phyloP scores from a whole-genome alignment of 2,329 filamentous ascomycete genomes.

The Colletotrichum tropicale region DNA sequence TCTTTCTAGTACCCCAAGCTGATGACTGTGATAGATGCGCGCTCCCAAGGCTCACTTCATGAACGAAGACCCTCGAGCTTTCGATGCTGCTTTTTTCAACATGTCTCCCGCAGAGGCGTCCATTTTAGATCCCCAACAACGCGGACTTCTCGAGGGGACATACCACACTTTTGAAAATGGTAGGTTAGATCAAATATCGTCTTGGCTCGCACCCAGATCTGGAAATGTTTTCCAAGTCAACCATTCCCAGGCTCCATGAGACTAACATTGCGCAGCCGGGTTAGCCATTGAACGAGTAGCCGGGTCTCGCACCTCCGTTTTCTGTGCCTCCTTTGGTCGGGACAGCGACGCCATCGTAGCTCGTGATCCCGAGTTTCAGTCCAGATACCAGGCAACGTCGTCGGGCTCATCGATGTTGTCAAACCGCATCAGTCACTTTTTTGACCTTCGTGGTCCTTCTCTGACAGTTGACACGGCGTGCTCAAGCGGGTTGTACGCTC shows the following conservation, averaged over 20 bases:
- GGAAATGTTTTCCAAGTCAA: not conserved
- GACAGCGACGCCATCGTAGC: conserved; percentile 41
- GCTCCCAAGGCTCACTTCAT: not conserved
- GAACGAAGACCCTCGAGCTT: not conserved
- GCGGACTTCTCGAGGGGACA: conserved; percentile 52
- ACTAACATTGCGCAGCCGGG: conserved; percentile 37
- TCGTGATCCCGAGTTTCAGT: conserved; percentile 28
- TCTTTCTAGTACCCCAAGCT: not conserved
- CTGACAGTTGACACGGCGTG: conserved; percentile 65
- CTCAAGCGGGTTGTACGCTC: conserved; percentile 56
- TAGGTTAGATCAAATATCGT: conserved; percentile 23
- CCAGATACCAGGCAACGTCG: conserved; percentile 37
- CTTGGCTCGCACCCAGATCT: not conserved
- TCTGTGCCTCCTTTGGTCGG: conserved; percentile 51
- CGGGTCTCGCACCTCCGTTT: conserved; percentile 50
- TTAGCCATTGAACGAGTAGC: conserved; percentile 45
- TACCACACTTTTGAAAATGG: conserved; percentile 57
- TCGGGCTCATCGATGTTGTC: conserved; percentile 46
- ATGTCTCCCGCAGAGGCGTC: conserved; percentile 1
- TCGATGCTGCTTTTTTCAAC: conserved; percentile 10
- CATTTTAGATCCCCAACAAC: conserved; percentile 52
- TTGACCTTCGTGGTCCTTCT: conserved; percentile 59
- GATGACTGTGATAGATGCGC: not conserved
- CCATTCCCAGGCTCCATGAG: not conserved
- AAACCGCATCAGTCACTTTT: conserved; percentile 60